Evolutionary conservation across 148 eudicot genomes (phyloP).

Genomic region (Nyssa sinensis): DNA sequence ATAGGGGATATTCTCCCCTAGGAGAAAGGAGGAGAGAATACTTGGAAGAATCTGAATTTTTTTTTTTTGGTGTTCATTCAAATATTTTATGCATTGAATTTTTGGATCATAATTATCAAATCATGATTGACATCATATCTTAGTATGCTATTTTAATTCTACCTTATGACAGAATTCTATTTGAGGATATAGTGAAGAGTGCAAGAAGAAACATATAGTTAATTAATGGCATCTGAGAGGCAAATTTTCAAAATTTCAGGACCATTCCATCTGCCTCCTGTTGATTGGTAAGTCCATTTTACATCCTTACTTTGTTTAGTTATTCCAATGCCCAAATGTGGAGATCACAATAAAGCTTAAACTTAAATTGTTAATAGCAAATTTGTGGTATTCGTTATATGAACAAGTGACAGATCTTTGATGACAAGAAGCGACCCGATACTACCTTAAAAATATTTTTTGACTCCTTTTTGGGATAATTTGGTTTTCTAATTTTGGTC

Average conservation of each 20-base stretch:
- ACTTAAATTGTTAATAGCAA: too few species aligned
- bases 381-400: too few species aligned
- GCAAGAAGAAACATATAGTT: slow-evolving; percentile 8
- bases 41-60: background rate
- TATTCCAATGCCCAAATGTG: too few species aligned
- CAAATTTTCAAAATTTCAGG: slow-evolving; percentile 42
- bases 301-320: background rate
- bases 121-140: background rate
- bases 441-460: too few species aligned
- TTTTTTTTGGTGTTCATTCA: background rate
- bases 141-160: background rate
- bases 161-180: slow-evolving; percentile 5
- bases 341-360: too few species aligned
- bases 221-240: slow-evolving; percentile 22
- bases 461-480: too few species aligned
- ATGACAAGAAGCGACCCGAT: too few species aligned
- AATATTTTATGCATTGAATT: background rate
- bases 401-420: too few species aligned
- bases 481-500: too few species aligned
- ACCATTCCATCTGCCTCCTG: slow-evolving; percentile 36
- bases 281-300: slow-evolving; percentile 47
- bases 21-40: background rate
- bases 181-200: slow-evolving; percentile 14
- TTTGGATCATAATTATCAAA: background rate
- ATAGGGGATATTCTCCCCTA: too few species aligned